A percentile compares a stretch with the other conserved stretches of the same genome.
phyloP scores from a whole-genome alignment of 2,329 filamentous ascomycete genomes.

The Pseudogymnoascus sp. region DNA sequence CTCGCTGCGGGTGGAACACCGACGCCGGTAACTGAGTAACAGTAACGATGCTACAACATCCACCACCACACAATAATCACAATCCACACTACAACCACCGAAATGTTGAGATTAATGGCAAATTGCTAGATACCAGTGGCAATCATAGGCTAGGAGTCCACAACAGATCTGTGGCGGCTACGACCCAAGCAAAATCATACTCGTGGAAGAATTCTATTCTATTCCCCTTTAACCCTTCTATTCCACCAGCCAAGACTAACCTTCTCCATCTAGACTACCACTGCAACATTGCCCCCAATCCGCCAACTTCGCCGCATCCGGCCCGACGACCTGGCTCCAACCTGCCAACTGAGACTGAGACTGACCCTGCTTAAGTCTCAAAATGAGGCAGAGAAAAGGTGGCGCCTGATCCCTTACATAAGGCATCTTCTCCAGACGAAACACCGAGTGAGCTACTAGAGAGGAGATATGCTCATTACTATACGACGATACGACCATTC shows the following conservation, averaged over 20 bases:
- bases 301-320: not conserved
- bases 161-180: not conserved
- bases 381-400: not conserved
- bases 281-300: not conserved
- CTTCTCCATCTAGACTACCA: not conserved
- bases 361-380: not conserved
- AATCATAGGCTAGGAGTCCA: not conserved
- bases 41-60: not conserved
- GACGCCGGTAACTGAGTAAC: not conserved
- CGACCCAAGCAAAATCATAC: not conserved
- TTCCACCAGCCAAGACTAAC: not conserved
- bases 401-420: not conserved
- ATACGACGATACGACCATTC: not conserved
- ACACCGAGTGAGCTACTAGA: not conserved
- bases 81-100: not conserved
- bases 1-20: not conserved
- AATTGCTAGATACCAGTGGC: not conserved
- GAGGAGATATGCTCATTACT: not conserved
- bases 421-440: not conserved
- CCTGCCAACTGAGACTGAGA: not conserved
- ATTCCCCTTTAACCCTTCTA: not conserved
- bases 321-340: not conserved
- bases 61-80: not conserved
- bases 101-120: not conserved
- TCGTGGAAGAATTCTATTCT: not conserved